Base-by-base conservation (phyloP, 768 basidiomycete species). In the Mycena capillaripes region DNA sequence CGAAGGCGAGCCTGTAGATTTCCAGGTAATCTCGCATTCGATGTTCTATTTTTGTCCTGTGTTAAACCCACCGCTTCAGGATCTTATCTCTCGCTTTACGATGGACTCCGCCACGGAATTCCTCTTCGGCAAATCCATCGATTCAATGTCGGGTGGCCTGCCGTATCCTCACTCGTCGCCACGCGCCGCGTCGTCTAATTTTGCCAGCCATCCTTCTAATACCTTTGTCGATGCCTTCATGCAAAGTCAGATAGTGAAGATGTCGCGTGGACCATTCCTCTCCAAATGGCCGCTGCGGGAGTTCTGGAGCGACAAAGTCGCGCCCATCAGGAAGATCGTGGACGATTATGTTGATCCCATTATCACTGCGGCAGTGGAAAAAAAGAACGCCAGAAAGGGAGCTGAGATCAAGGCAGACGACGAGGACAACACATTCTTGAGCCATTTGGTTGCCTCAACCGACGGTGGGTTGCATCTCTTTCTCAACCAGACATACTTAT, bases 321-420 rank as follows among this genome's bases (percentile, higher is more conserved):
- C 61, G 23, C 64, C 70, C 16, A 48, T 60, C 5, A 29, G 70
- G 27, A 78, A 81, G 48, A 78, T 85, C 19, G 86, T 89, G 32
- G 77, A 83, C 52, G 79, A 79, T 17, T 86, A 87, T 74, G 81
- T 90, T 30, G 84, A 88, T 14, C 88, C 87, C 0, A 85, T 90
- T 21, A 68, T 90, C 12, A 76, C 79, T 29, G 80, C 85, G 38
- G 84, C 84, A 7, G 75, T 90, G n/a, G 74, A 75, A 66, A 84
- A 83, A 78, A 77, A 80, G 42, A 76, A 71, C 59, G 63, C 75
- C n/a, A 69, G 71, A 6, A 65, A 57, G 19, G 50, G 21, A 32
- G 70, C 65, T 9, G 65, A 23, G 9, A 6, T 19, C 4, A 53
- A 53, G 46, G 4, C 10, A 2, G 34, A 72, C 14, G 76, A 69